These are phyloP conservation scores for Elaeis guineensis DNA, from an alignment of 176 grass and related monocot species.

Conservation along the genomic window DNA sequence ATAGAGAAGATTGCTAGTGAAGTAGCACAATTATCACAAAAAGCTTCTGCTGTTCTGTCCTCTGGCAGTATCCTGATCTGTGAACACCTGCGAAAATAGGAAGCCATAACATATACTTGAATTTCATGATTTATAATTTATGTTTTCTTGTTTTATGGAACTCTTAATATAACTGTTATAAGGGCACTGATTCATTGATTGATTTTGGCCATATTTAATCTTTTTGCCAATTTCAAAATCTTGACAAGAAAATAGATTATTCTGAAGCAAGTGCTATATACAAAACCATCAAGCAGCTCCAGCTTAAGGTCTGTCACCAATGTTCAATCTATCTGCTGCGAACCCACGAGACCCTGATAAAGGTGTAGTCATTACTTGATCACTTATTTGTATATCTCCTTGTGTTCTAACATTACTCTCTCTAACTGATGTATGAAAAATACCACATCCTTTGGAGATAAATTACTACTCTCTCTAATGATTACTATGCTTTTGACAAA, in stretches of 20 bases:
- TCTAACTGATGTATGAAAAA: neutral
- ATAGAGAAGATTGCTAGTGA: conserved; percentile 43
- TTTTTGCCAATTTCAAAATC: conserved; percentile 22
- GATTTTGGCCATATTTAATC: too few relatives aligned
- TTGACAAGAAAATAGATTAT: conserved; percentile 38
- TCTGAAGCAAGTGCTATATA: conserved; percentile 55
- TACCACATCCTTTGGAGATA: too few relatives aligned
- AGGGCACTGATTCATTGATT: too few relatives aligned
- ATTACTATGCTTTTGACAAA: too few relatives aligned
- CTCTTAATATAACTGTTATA: too few relatives aligned
- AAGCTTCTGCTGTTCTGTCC: conserved; percentile 43
- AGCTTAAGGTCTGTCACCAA: conserved; percentile 51
- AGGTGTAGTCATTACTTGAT: conserved; percentile 42
- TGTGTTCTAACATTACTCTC: neutral
- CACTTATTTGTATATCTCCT: neutral
- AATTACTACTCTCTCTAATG: too few relatives aligned
- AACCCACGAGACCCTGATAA: conserved; percentile 72
- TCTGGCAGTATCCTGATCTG: conserved; percentile 64
- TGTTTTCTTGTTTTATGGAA: too few relatives aligned
- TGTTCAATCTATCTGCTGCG: conserved; percentile 62
- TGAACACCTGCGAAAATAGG: neutral
- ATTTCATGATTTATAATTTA: too few relatives aligned
- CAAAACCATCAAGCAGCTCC: conserved; percentile 50
- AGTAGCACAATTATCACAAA: conserved; percentile 36
- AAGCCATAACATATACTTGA: too few relatives aligned